phyloP scores from a whole-genome alignment of 2,329 filamentous ascomycete species.

The Xylariales sp. region DNA sequence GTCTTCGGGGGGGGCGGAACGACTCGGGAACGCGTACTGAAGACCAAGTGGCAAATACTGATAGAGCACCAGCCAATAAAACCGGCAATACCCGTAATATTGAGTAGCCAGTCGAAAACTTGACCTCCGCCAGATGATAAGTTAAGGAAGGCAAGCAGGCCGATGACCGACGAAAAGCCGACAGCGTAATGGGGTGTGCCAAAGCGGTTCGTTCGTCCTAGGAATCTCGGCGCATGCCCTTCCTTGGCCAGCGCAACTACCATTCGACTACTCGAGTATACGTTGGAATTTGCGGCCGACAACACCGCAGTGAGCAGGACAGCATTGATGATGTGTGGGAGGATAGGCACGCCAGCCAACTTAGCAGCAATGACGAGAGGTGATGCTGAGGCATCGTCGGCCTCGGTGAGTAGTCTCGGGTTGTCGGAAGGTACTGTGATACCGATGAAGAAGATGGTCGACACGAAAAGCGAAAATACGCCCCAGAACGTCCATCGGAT shows the following conservation, averaged over 20 bases:
- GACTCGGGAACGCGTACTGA: conserved; percentile 52
- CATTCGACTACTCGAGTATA: conserved; percentile 78
- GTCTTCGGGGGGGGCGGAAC: background rate
- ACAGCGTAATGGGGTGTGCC: conserved; percentile 74
- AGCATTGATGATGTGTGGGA: conserved; percentile 79
- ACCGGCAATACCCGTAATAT: conserved; percentile 75
- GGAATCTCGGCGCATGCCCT: conserved; percentile 69
- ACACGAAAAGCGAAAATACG: conserved; percentile 75
- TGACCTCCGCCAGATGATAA: conserved; percentile 66
- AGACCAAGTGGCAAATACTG: conserved; percentile 71
- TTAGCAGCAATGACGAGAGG: conserved; percentile 72
- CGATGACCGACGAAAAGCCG: conserved; percentile 65
- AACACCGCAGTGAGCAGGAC: conserved; percentile 82
- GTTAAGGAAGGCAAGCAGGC: conserved; percentile 75
- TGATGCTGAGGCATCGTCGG: conserved; percentile 71
- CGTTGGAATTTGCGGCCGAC: conserved; percentile 81
- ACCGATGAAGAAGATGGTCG: conserved; percentile 76
- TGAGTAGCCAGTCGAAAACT: conserved; percentile 79
- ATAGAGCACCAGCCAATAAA: conserved; percentile 79
- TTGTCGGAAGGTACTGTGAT: conserved; percentile 75
- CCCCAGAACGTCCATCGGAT: conserved; percentile 81
- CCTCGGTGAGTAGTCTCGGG: conserved; percentile 61
- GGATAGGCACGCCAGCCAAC: conserved; percentile 71
- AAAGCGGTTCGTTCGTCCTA: conserved; percentile 68
- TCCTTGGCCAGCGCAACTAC: conserved; percentile 74